These are phyloP conservation scores for Colletotrichum liriopes DNA, from an alignment of 2,329 filamentous ascomycete genomes.

Conservation along the genomic window DNA sequence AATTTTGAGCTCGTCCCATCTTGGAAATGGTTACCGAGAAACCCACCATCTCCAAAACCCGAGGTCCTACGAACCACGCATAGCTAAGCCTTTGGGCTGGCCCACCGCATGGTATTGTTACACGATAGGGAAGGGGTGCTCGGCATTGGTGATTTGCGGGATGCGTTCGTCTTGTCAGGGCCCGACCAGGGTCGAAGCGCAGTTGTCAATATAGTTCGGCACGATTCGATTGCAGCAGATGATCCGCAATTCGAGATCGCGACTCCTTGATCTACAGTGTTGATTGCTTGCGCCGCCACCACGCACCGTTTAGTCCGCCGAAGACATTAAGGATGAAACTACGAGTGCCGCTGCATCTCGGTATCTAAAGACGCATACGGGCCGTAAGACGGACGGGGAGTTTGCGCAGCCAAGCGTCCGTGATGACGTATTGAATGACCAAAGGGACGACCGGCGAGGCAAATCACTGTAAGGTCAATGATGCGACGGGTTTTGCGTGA, in stretches of 20 bases:
- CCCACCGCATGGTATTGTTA: too few relatives aligned
- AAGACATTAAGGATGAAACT: neutral
- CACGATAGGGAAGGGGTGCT: too few relatives aligned
- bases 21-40: neutral
- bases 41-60: neutral
- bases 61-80: neutral
- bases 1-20: slow-evolving; percentile 7
- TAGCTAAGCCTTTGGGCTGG: too few relatives aligned
- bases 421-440: neutral
- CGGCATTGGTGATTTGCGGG: too few relatives aligned
- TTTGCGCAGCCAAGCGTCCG: neutral
- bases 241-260: neutral
- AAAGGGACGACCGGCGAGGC: neutral
- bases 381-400: neutral
- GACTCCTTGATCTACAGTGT: neutral
- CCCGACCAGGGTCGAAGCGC: neutral
- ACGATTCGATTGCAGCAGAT: neutral
- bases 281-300: neutral
- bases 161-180: neutral
- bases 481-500: too few relatives aligned
- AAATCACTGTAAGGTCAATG: neutral
- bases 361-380: neutral
- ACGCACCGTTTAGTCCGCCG: neutral
- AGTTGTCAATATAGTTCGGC: neutral
- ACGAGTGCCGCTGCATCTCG: neutral